These are phyloP conservation scores for Acidiella bohemica DNA, from an alignment of 495 filamentous ascomycete species.

Conservation along the genomic window DNA sequence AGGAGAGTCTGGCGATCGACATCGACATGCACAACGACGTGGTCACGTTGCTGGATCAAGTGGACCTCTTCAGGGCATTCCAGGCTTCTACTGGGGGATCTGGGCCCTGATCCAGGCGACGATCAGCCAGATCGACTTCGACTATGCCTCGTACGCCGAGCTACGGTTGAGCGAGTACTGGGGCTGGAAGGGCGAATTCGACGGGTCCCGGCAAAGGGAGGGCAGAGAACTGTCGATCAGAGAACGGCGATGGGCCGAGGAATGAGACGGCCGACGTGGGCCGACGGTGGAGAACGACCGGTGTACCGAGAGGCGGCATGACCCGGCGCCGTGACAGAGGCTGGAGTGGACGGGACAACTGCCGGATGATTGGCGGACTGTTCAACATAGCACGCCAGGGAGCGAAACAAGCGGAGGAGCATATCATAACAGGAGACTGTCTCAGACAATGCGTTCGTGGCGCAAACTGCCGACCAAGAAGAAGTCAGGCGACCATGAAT, in stretches of 20 bases:
- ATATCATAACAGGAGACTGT: too few relatives aligned
- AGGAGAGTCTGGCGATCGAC: constrained; percentile 42
- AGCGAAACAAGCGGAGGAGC: too few relatives aligned
- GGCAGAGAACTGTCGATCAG: constrained; percentile 55
- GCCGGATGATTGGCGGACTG: background rate
- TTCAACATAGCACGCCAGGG: background rate
- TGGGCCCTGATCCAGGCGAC: constrained; percentile 94
- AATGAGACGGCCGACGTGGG: background rate
- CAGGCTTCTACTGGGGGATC: constrained; percentile 85
- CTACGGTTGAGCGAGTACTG: constrained; percentile 82
- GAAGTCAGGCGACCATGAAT: too few relatives aligned
- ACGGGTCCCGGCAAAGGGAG: constrained; percentile 42
- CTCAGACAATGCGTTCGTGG: too few relatives aligned
- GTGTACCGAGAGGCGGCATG: too few relatives aligned
- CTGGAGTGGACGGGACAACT: background rate
- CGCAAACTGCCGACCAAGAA: too few relatives aligned
- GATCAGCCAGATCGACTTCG: constrained; percentile 93
- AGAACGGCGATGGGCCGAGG: constrained; percentile 64
- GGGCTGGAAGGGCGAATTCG: constrained; percentile 71
- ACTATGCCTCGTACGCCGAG: constrained; percentile 88
- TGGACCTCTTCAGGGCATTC: constrained; percentile 82
- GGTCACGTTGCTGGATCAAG: constrained; percentile 51
- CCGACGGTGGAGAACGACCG: background rate
- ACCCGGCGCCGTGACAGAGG: background rate
- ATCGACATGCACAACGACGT: constrained; percentile 11